phyloP scores from a whole-genome alignment of 352 stramenopile species.

The Plasmopara muralis region DNA sequence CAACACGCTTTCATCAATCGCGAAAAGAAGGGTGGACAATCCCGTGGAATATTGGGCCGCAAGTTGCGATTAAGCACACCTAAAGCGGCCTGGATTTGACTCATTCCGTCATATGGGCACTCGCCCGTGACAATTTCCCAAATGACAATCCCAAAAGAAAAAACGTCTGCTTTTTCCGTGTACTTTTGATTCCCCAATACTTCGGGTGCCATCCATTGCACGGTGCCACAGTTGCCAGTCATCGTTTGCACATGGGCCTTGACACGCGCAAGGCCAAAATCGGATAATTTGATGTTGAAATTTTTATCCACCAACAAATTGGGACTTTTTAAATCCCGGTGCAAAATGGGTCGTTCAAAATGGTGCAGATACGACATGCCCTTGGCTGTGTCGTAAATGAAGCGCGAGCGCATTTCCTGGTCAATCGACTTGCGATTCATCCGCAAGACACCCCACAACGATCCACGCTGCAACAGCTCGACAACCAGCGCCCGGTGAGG shows the following conservation, averaged over 20 bases:
- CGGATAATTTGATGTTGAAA: conserved; percentile 80
- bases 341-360: conserved; percentile 76
- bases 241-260: conserved; percentile 82
- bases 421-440: conserved; percentile 52
- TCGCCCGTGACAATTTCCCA: conserved; percentile 87
- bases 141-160: conserved; percentile 87
- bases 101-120: conserved; percentile 86
- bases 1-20: conserved; percentile 69
- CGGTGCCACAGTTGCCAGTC: conserved; percentile 79
- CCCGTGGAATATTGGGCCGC: conserved; percentile 51
- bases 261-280: conserved; percentile 77
- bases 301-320: conserved; percentile 81
- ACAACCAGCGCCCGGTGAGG: conserved; percentile 92
- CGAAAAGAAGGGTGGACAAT: conserved; percentile 62
- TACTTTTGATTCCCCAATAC: conserved; percentile 85
- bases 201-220: conserved; percentile 66
- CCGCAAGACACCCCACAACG: conserved; percentile 88
- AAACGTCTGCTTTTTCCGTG: conserved; percentile 88
- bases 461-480: conserved; percentile 87
- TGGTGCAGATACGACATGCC: conserved; percentile 84
- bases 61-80: conserved; percentile 68
- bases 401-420: conserved; percentile 45
- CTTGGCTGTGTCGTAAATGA: conserved; percentile 71
- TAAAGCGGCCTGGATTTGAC: conserved; percentile 67
- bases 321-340: conserved; percentile 79